A percentile compares a stretch with the other conserved stretches of the same genome.
These are phyloP conservation scores for Komagataella phaffii DNA, from an alignment of 805 yeast genomes.

Conservation along the genomic window DNA sequence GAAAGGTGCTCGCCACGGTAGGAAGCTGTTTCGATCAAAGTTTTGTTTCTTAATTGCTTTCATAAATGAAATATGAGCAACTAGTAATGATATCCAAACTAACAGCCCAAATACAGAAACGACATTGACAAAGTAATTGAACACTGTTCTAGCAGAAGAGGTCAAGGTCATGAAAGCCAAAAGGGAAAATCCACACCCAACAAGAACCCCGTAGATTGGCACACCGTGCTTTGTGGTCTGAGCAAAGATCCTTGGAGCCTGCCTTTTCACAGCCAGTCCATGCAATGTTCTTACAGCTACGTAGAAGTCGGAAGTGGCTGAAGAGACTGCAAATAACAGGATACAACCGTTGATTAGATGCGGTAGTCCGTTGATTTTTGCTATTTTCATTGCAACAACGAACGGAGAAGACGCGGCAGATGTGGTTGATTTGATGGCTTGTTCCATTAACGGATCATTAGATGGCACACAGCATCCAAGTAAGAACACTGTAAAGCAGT, in stretches of 20 bases:
- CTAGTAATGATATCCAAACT: slow-evolving; percentile 46
- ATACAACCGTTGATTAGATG: slow-evolving; percentile 43
- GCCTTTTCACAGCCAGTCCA: slow-evolving; percentile 43
- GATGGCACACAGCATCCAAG: slow-evolving; percentile 45
- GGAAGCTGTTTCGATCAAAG: slow-evolving; percentile 6
- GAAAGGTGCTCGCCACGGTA: slow-evolving; percentile 18
- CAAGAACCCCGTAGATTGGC: slow-evolving; percentile 41
- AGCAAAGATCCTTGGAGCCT: slow-evolving; percentile 43
- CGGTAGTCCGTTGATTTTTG: slow-evolving; percentile 18
- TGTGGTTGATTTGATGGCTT: slow-evolving; percentile 19
- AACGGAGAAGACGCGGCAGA: slow-evolving; percentile 31
- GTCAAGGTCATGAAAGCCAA: slow-evolving; percentile 39
- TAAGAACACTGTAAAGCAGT: slow-evolving; percentile 36
- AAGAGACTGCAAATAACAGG: slow-evolving; percentile 44
- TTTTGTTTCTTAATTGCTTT: slow-evolving; percentile 8
- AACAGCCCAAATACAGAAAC: slow-evolving; percentile 52
- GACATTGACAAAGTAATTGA: slow-evolving; percentile 40
- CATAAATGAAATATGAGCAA: slow-evolving; percentile 37
- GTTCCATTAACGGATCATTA: slow-evolving; percentile 27
- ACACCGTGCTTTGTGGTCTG: slow-evolving; percentile 41
- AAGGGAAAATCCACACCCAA: slow-evolving; percentile 38
- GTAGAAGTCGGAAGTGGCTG: slow-evolving; percentile 53
- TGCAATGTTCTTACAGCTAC: slow-evolving; percentile 53
- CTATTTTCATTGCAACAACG: slow-evolving; percentile 25
- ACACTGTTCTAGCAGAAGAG: slow-evolving; percentile 46